A percentile compares a stretch with the other conserved stretches of the same genome.
These are phyloP conservation scores for Alternaria conjuncta DNA, from an alignment of 2,329 filamentous ascomycete species.

Conservation along the genomic window DNA sequence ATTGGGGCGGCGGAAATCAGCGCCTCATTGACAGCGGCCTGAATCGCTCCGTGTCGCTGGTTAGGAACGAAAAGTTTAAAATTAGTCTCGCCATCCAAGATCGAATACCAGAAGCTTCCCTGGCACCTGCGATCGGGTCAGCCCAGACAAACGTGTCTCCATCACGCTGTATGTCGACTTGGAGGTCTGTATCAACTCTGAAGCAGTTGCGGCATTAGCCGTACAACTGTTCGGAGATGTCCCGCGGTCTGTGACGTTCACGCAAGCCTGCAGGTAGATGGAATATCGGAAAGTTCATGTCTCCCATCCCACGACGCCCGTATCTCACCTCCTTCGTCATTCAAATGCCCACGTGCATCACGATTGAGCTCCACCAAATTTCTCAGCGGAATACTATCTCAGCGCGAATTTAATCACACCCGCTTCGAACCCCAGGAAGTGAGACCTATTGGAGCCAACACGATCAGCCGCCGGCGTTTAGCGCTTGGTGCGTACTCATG, in stretches of 20 bases:
- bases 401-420: not conserved
- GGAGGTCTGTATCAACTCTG: not conserved
- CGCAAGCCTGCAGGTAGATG: not conserved
- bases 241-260: not conserved
- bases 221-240: not conserved
- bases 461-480: not conserved
- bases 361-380: not conserved
- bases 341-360: not conserved
- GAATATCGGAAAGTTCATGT: not conserved
- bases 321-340: not conserved
- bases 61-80: not conserved
- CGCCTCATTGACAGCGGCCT: not conserved
- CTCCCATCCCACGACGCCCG: not conserved
- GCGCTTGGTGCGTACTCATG: not conserved
- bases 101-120: not conserved
- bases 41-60: not conserved
- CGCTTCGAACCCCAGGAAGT: not conserved
- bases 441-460: not conserved
- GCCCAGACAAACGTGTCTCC: not conserved
- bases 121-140: not conserved
- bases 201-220: not conserved
- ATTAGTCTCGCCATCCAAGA: not conserved
- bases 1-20: not conserved
- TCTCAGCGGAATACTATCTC: not conserved
- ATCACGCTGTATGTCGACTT: not conserved